Evolutionary conservation across 2,329 filamentous ascomycete genomes (phyloP).

Genomic region (Beauveria australis): DNA sequence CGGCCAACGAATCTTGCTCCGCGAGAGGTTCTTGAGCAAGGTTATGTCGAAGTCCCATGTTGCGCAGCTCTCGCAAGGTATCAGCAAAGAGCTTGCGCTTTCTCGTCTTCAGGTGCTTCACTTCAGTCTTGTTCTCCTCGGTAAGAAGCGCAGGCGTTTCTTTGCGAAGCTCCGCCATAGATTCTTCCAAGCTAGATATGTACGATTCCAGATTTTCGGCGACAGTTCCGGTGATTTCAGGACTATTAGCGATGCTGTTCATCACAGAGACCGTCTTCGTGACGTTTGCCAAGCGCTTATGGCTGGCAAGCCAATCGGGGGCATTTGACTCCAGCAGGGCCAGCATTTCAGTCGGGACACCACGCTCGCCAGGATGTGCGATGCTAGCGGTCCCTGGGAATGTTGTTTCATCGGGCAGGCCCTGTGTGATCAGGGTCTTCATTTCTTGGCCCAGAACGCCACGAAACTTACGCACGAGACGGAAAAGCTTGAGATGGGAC

Average conservation of each 20-base stretch:
- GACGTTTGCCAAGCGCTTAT: constrained; percentile 64
- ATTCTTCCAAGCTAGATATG: constrained; percentile 57
- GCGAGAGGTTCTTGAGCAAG: constrained; percentile 64
- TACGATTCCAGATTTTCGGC: constrained; percentile 57
- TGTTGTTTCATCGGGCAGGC: constrained; percentile 44
- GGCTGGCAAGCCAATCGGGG: constrained; percentile 33
- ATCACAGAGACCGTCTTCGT: constrained; percentile 66
- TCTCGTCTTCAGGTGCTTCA: constrained; percentile 83
- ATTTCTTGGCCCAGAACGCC: constrained; percentile 69
- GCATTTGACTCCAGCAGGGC: constrained; percentile 15
- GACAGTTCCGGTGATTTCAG: constrained; percentile 45
- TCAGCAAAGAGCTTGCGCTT: constrained; percentile 90
- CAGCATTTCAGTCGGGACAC: not conserved
- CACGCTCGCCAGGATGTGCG: not conserved
- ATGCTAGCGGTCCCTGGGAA: constrained; percentile 16
- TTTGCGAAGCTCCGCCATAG: constrained; percentile 67
- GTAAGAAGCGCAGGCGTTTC: constrained; percentile 75
- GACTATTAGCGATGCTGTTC: constrained; percentile 50
- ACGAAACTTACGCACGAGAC: constrained; percentile 84
- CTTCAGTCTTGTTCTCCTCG: constrained; percentile 74
- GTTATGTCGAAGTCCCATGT: constrained; percentile 87
- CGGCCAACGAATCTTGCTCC: constrained; percentile 62
- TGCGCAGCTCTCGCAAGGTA: constrained; percentile 69
- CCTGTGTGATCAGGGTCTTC: constrained; percentile 52
- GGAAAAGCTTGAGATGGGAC: constrained; percentile 88